Evolutionary conservation across 2,329 filamentous ascomycete genomes (phyloP).

Genomic region (Amauroascus verrucosus): DNA sequence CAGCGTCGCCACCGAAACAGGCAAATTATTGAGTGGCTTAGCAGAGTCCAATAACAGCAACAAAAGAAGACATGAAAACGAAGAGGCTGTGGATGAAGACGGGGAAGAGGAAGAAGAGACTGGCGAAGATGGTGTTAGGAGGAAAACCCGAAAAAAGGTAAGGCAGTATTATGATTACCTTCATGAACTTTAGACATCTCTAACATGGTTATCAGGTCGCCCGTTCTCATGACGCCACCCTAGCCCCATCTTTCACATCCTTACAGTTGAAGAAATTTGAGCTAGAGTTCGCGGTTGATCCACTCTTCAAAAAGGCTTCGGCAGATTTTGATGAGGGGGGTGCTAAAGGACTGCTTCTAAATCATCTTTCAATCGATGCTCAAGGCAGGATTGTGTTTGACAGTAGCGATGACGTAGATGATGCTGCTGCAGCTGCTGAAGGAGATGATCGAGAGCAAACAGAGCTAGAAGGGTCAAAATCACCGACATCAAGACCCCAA

Average conservation of each 20-base stretch:
- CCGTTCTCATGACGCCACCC: conserved; percentile 81
- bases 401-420: conserved; percentile 75
- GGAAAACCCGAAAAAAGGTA: conserved; percentile 63
- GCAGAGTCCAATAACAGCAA: conserved; percentile 67
- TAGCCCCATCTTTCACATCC: conserved; percentile 77
- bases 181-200: not conserved
- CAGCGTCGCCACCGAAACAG: conserved; percentile 94
- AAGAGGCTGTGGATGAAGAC: conserved; percentile 54
- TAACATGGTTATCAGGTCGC: conserved; percentile 31
- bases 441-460: conserved; percentile 28
- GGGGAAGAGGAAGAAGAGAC: conserved; percentile 46
- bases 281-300: conserved; percentile 90
- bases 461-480: conserved; percentile 35
- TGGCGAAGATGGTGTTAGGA: conserved; percentile 30
- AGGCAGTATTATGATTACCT: not conserved
- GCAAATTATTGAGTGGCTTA: conserved; percentile 83
- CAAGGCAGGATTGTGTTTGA: conserved; percentile 94
- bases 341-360: conserved; percentile 86
- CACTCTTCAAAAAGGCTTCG: conserved; percentile 97
- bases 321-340: conserved; percentile 98
- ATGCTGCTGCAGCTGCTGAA: conserved; percentile 40
- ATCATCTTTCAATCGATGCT: conserved; percentile 90
- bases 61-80: conserved; percentile 51
- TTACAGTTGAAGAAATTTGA: conserved; percentile 96
- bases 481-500: conserved; percentile 25